Evolutionary conservation across 2,329 filamentous ascomycete species (phyloP), one percentile per base, ranked within the genome.

Genomic region (Diaporthe velutina): DNA sequence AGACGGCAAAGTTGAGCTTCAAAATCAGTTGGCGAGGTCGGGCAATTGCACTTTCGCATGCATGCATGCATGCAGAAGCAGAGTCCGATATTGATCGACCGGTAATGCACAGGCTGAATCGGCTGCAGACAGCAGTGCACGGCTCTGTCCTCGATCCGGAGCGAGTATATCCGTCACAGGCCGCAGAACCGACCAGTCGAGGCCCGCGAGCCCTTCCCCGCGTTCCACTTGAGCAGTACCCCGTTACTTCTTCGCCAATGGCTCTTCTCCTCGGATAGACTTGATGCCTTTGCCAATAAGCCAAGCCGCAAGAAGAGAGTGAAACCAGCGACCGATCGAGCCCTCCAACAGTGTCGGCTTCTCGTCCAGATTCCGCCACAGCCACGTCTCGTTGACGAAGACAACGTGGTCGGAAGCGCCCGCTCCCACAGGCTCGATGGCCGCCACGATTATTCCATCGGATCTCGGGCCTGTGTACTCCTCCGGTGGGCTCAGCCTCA

Each of bases 231-330:
- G 19, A 6, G 33, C 45, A 22, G 40, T 30, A 17, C 13, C 17
- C 15, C 48, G 22, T 54, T 25, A 40, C 33, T 52, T 68, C 25
- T 12, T 61, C 9, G 30, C 55, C n/a, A 42, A 25, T 28, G 38
- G 15, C 7, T 54, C n/a, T 12, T 15, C 25, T 28, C 17, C 25
- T 22, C 50, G 45, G 17, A 60, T 28, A 57, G 67, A 60, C 54
- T 50, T 25, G 35, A 67, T 67, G 22, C 68, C 67, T 54, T 66
- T 67, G 28, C 28, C 48, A 30, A 72, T 58, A 13, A 74, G 68
- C 73, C 73, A 74, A 13, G 67, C 67, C 22, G 58, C 73, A 52
- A 72, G 58, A 6, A 74, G n/a, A 22, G 73, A 72, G 58, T 74
- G 73, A 25, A 71, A 57, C 73, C 68, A 74, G 1, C 67, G 68